Percentiles rank a stretch among this genome's conserved stretches.
These are phyloP conservation scores for Salix arbutifolia DNA, from an alignment of 345 rosid species.

Conservation along the genomic window DNA sequence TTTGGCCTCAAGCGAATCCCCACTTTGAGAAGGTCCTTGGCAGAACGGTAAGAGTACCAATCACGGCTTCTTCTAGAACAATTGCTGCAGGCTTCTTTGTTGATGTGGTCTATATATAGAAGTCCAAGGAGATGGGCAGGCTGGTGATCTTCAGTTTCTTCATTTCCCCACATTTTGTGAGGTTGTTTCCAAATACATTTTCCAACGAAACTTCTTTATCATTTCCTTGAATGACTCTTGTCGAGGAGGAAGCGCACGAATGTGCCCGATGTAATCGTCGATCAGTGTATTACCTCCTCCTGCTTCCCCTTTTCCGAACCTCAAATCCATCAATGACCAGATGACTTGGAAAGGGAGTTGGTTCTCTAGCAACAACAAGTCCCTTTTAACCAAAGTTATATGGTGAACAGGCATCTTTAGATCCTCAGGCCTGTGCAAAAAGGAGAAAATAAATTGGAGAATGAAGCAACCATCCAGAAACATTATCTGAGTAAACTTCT, in stretches of 20 bases:
- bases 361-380: conserved; percentile 28
- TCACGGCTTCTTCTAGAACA: too few species aligned
- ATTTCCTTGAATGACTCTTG: too few species aligned
- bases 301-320: background rate
- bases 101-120: background rate
- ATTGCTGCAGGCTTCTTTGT: too few species aligned
- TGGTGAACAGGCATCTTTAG: background rate
- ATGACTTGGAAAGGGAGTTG: conserved; percentile 26
- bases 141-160: too few species aligned
- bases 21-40: background rate
- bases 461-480: background rate
- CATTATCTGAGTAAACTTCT: background rate
- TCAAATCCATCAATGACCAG: background rate
- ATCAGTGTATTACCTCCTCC: background rate
- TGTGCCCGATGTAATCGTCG: background rate
- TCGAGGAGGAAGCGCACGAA: background rate
- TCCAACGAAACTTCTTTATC: too few species aligned
- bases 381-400: background rate
- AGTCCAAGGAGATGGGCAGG: conserved; percentile 3
- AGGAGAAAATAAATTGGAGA: background rate
- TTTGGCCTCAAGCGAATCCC: background rate
- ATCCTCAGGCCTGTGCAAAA: too few species aligned
- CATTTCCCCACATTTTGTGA: too few species aligned
- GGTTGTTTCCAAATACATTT: too few species aligned
- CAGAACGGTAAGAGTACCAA: background rate